phyloP scores from a whole-genome alignment of 805 yeast species.

The Pichia sporocuriosa region DNA sequence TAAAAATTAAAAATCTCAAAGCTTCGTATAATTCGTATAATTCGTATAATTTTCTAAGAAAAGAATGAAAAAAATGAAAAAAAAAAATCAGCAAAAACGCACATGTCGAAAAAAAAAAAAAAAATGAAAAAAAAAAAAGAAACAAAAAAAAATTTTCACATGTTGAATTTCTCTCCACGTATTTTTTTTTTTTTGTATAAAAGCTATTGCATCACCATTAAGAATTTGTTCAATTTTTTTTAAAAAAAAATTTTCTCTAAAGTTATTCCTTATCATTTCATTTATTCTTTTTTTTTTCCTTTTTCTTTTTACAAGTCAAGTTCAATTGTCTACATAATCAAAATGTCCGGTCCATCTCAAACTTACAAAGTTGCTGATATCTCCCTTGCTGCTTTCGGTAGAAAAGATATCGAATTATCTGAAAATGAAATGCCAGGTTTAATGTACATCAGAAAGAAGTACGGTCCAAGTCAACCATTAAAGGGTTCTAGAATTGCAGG shows the following conservation, averaged over 20 bases:
- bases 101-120: neutral
- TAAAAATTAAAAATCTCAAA: no score
- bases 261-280: neutral
- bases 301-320: neutral
- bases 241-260: no score
- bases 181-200: no score
- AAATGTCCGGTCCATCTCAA: constrained; percentile 54
- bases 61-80: no score
- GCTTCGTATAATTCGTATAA: no score
- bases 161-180: neutral
- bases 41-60: no score
- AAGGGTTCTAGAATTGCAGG: constrained; percentile 99
- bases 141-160: constrained; percentile 6
- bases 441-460: constrained; percentile 92
- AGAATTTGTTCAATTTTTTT: neutral
- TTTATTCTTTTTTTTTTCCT: neutral
- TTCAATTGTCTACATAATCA: neutral
- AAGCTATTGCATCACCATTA: neutral
- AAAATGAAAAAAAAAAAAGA: neutral
- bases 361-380: constrained; percentile 96
- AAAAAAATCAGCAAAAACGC: no score
- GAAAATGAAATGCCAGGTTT: constrained; percentile 99
- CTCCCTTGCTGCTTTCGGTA: constrained; percentile 98
- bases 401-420: constrained; percentile 97
- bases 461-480: constrained; percentile 88